A percentile compares a stretch with the other conserved stretches of the same genome.
Evolutionary conservation across 1,284 basidiomycete genomes (phyloP).

Genomic region (Trametes sp.): DNA sequence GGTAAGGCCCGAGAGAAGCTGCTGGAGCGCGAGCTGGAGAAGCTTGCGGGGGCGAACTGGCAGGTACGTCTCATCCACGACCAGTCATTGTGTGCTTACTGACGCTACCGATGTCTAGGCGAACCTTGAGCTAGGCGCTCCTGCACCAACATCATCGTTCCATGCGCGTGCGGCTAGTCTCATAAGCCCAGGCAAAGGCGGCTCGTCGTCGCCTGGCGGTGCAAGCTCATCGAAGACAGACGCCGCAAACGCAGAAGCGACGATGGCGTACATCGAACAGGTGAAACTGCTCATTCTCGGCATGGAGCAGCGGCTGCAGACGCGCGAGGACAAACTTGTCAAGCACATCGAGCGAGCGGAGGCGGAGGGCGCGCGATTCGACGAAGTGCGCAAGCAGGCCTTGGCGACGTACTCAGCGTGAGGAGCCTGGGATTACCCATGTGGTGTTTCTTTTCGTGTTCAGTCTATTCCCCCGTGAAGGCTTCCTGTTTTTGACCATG

Average conservation of each 20-base stretch:
- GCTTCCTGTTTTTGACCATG: neutral
- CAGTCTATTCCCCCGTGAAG: neutral
- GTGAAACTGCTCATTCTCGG: slow-evolving; percentile 74
- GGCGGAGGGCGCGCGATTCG: slow-evolving; percentile 59
- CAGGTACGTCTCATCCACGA: slow-evolving; percentile 53
- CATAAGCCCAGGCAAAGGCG: slow-evolving; percentile 20
- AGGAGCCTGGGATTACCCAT: neutral
- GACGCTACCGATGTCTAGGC: neutral
- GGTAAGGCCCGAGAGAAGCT: slow-evolving; percentile 62
- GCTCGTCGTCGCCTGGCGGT: slow-evolving; percentile 4
- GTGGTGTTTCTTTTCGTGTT: neutral
- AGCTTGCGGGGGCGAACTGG: slow-evolving; percentile 78
- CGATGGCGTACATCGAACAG: slow-evolving; percentile 70
- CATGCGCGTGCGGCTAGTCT: slow-evolving; percentile 35
- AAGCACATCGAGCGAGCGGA: slow-evolving; percentile 71
- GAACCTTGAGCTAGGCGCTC: slow-evolving; percentile 34
- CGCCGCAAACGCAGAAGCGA: slow-evolving; percentile 41
- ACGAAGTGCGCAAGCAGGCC: slow-evolving; percentile 51
- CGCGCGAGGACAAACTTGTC: slow-evolving; percentile 65
- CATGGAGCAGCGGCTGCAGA: slow-evolving; percentile 77
- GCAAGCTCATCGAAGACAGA: slow-evolving; percentile 9
- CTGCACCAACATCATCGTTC: slow-evolving; percentile 31
- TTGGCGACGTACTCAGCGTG: slow-evolving; percentile 19
- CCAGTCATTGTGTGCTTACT: neutral
- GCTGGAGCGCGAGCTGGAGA: slow-evolving; percentile 73